A percentile compares a stretch with the other conserved stretches of the same genome.
These are phyloP conservation scores for Diaporthe amygdali DNA, from an alignment of 2,329 filamentous ascomycete species.

Conservation along the genomic window DNA sequence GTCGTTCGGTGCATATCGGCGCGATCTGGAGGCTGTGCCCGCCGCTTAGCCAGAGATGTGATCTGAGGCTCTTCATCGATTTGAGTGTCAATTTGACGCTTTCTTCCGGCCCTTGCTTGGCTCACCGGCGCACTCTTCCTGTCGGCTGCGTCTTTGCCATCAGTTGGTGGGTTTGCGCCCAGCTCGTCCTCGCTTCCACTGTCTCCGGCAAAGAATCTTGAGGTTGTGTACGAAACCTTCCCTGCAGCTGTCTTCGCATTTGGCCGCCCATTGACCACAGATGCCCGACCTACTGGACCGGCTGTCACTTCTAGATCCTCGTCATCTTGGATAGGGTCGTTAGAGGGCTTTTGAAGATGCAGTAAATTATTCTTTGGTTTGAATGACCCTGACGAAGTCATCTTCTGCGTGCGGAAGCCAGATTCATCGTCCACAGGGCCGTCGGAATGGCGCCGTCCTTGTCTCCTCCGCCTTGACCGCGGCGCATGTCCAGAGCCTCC, in stretches of 20 bases:
- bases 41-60: background rate
- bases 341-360: background rate
- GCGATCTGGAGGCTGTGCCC: background rate
- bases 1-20: constrained; percentile 14
- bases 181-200: constrained; percentile 18
- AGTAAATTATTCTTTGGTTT: background rate
- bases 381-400: background rate
- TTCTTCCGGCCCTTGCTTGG: background rate
- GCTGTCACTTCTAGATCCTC: background rate
- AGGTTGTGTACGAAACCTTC: background rate
- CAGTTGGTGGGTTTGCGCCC: background rate
- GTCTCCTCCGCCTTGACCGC: constrained; percentile 12
- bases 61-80: background rate
- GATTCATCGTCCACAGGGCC: background rate
- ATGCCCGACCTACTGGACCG: background rate
- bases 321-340: constrained; percentile 19
- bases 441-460: background rate
- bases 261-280: background rate
- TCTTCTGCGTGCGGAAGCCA: background rate
- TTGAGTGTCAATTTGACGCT: background rate
- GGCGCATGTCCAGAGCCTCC: background rate
- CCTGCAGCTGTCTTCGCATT: background rate
- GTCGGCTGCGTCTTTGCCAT: background rate
- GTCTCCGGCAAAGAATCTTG: background rate
- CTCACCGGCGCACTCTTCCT: background rate